Conservation (phyloP, 2,329 filamentous ascomycete species). For the Aspergillus sojae region DNA sequence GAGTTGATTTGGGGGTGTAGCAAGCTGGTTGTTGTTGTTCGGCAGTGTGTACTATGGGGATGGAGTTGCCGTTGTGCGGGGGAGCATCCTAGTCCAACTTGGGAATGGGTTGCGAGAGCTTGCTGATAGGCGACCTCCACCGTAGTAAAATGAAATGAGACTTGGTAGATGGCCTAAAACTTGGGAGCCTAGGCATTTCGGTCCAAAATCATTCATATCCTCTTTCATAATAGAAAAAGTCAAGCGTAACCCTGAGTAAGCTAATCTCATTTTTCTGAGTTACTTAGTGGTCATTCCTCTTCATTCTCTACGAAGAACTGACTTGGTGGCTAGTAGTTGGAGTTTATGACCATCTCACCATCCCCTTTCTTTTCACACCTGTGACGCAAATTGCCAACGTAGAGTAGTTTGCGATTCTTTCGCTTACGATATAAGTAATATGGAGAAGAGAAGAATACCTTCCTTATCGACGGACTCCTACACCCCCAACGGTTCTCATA, state of each 20-base stretch:
- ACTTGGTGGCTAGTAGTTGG: neutral
- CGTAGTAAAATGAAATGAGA: neutral
- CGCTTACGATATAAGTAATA: neutral
- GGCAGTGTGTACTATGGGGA: neutral
- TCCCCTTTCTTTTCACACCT: neutral
- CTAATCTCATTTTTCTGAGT: neutral
- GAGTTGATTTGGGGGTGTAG: neutral
- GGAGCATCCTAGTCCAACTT: neutral
- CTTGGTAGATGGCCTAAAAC: neutral
- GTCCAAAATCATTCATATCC: too few relatives aligned
- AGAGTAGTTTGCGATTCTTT: neutral
- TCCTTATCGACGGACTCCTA: too few relatives aligned
- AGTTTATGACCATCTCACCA: neutral
- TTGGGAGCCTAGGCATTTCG: neutral
- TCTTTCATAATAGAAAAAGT: neutral
- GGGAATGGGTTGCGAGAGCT: slow-evolving; percentile 1
- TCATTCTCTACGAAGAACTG: neutral
- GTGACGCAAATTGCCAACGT: neutral
- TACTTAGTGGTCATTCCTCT: neutral
- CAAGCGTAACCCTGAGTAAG: neutral
- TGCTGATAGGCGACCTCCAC: neutral
- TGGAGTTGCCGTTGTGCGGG: neutral
- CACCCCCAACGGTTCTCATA: too few relatives aligned
- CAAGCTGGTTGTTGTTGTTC: neutral
- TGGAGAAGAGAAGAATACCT: too few relatives aligned